phyloP scores from a whole-genome alignment of 2,329 filamentous ascomycete genomes.

The Coccinonectria pachysandricola region DNA sequence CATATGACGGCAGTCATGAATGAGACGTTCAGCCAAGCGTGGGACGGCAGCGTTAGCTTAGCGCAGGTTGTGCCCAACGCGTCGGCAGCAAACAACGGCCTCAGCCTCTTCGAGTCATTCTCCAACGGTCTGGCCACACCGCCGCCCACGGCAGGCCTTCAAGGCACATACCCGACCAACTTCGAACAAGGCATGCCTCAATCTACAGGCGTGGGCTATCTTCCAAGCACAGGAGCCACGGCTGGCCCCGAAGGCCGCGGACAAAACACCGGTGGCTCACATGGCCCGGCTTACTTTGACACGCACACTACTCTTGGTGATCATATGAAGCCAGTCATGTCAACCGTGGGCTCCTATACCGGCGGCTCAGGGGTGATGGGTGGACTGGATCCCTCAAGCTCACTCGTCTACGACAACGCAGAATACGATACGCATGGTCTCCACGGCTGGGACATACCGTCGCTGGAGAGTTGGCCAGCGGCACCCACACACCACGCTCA shows the following conservation, averaged over 20 bases:
- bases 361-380: constrained; percentile 16
- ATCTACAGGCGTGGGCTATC: constrained; percentile 20
- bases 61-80: constrained; percentile 25
- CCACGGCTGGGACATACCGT: constrained; percentile 28
- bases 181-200: constrained; percentile 31
- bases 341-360: constrained; percentile 20
- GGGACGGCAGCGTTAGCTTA: constrained; percentile 28
- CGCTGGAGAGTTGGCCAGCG: constrained; percentile 25
- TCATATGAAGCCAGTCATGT: constrained; percentile 25
- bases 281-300: constrained; percentile 21
- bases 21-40: constrained; percentile 43
- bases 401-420: constrained; percentile 26
- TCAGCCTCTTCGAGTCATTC: constrained; percentile 39
- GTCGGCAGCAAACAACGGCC: constrained; percentile 22
- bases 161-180: constrained; percentile 34
- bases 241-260: constrained; percentile 17
- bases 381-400: constrained; percentile 21
- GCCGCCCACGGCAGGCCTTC: constrained; percentile 42
- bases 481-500: too few relatives aligned
- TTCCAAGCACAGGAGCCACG: constrained; percentile 21
- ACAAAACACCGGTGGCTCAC: constrained; percentile 12
- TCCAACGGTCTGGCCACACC: constrained; percentile 45
- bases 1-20: constrained; percentile 46
- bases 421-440: constrained; percentile 22
- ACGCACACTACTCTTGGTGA: constrained; percentile 22